Evolutionary conservation across 129 eudicot genomes (phyloP).

Genomic region (Heracleum sosnowskyi): DNA sequence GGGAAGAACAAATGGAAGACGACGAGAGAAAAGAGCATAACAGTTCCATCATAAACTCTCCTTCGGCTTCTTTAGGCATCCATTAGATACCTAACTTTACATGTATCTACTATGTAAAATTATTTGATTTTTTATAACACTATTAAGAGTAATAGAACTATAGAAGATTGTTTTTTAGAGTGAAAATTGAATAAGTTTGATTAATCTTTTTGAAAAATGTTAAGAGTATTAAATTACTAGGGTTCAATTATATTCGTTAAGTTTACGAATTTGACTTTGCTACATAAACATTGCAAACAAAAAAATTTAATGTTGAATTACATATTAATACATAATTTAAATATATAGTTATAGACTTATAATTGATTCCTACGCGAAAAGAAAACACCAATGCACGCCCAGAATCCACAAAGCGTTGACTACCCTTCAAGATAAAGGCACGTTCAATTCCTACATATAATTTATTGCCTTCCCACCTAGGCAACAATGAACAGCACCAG

Average conservation of each 20-base stretch:
- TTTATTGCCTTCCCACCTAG: neutral
- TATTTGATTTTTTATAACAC: neutral
- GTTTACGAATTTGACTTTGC: no score
- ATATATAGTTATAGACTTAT: neutral
- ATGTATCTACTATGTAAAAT: neutral
- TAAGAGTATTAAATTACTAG: neutral
- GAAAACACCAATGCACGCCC: neutral
- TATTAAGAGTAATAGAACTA: no score
- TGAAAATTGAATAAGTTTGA: neutral
- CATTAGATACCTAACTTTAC: no score
- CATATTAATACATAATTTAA: no score
- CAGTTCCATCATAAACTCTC: neutral
- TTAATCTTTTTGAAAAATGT: no score
- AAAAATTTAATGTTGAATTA: no score
- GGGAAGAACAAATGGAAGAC: slow-evolving; percentile 11
- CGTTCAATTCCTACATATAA: neutral
- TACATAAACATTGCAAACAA: neutral
- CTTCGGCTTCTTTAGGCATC: no score
- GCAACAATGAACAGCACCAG: neutral
- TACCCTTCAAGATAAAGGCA: neutral
- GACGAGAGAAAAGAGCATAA: slow-evolving; percentile 6
- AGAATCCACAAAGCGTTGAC: neutral
- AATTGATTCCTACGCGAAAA: neutral
- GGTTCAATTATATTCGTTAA: neutral
- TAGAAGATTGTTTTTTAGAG: neutral